A percentile compares a stretch with the other conserved stretches of the same genome.
These are phyloP conservation scores for Diaporthe vexans DNA, from an alignment of 2,329 filamentous ascomycete species.

Conservation along the genomic window DNA sequence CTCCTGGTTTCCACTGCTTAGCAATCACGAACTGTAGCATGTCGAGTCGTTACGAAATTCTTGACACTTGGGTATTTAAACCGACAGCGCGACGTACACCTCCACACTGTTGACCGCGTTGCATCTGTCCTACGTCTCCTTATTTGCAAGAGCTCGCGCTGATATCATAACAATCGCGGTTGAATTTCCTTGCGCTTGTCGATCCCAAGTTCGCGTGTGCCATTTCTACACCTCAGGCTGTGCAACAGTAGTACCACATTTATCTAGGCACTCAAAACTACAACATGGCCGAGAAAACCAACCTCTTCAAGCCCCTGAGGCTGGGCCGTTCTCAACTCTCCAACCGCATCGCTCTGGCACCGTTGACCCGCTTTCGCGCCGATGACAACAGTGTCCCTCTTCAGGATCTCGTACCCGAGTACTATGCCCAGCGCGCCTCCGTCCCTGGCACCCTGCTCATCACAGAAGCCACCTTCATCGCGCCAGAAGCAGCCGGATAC, in stretches of 20 bases:
- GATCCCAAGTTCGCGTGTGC: too few species aligned
- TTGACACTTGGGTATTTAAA: not conserved
- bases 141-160: too few species aligned
- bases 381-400: constrained; percentile 48
- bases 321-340: constrained; percentile 62
- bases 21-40: constrained; percentile 5
- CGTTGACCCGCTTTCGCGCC: constrained; percentile 68
- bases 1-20: not conserved
- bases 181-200: too few species aligned
- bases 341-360: constrained; percentile 65
- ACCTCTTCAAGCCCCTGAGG: constrained; percentile 58
- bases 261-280: not conserved
- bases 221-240: too few species aligned
- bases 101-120: too few species aligned
- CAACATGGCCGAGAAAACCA: constrained; percentile 30
- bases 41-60: not conserved
- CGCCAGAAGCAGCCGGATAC: constrained; percentile 51
- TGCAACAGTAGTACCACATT: too few species aligned
- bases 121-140: too few species aligned
- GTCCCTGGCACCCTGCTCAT: constrained; percentile 58
- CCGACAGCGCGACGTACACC: too few species aligned
- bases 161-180: too few species aligned
- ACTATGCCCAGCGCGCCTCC: constrained; percentile 60
- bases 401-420: constrained; percentile 53
- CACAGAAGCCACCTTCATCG: constrained; percentile 61